phyloP scores from a whole-genome alignment of 2,329 filamentous ascomycete species.

The Penicillium sp. region DNA sequence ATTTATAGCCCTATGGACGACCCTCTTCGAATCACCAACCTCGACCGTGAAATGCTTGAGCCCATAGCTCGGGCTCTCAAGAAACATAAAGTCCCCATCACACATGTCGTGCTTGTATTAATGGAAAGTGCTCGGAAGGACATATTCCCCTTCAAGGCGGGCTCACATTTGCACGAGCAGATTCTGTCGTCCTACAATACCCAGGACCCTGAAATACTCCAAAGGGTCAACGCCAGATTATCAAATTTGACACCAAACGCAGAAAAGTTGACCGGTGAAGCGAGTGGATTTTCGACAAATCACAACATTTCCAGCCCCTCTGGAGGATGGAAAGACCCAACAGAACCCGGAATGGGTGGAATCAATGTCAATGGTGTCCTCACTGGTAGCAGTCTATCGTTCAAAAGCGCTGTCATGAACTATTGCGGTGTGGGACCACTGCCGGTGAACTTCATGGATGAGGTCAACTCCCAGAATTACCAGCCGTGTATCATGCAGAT shows the following conservation, averaged over 20 bases:
- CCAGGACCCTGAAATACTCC: conserved; percentile 6
- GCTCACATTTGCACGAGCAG: conserved; percentile 26
- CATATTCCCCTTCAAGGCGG: conserved; percentile 29
- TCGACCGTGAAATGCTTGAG: conserved; percentile 26
- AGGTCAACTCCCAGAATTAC: conserved; percentile 28
- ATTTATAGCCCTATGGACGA: conserved; percentile 30
- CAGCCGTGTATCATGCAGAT: conserved; percentile 35
- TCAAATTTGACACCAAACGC: conserved; percentile 29
- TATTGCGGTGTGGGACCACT: conserved; percentile 32
- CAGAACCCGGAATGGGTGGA: conserved; percentile 29
- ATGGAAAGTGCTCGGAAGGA: conserved; percentile 36
- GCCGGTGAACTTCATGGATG: conserved; percentile 31
- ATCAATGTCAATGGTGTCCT: conserved; percentile 30
- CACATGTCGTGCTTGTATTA: conserved; percentile 29
- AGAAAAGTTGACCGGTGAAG: conserved; percentile 30
- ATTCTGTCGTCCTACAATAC: conserved; percentile 24
- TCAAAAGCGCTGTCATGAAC: conserved; percentile 33
- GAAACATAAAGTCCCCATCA: conserved; percentile 27
- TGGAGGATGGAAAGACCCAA: conserved; percentile 20
- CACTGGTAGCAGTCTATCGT: conserved; percentile 31
- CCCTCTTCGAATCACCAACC: conserved; percentile 32
- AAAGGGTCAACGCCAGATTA: conserved; percentile 21
- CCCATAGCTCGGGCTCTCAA: conserved; percentile 24
- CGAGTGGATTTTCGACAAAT: conserved; percentile 11
- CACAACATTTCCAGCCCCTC: conserved; percentile 3